Conservation (phyloP, 148 eudicot genomes). For the Vaccinium vitisidaea region DNA sequence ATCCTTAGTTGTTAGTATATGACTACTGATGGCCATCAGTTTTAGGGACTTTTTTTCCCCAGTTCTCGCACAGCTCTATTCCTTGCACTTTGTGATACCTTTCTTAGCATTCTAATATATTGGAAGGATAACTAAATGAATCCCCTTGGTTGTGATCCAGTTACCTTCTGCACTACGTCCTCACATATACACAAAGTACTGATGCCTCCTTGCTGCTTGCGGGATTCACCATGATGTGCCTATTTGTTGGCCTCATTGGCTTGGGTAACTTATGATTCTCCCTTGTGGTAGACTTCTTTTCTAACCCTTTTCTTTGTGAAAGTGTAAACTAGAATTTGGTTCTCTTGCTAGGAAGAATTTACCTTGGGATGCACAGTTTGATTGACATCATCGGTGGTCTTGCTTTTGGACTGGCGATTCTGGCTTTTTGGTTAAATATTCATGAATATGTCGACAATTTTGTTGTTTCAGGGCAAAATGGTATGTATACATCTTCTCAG, state of each 20-base stretch:
- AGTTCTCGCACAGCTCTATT: background rate
- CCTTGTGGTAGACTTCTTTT: background rate
- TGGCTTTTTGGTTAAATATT: slow-evolving; percentile 73
- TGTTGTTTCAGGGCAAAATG: slow-evolving; percentile 78
- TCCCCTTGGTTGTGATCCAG: slow-evolving; percentile 40
- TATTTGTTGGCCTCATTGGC: slow-evolving; percentile 74
- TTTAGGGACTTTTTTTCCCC: background rate
- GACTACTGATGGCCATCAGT: background rate
- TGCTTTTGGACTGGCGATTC: slow-evolving; percentile 58
- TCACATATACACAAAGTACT: slow-evolving; percentile 37
- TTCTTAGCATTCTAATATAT: background rate
- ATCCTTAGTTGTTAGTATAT: background rate
- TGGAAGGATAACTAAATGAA: slow-evolving; percentile 7
- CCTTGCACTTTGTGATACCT: background rate
- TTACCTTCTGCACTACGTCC: slow-evolving; percentile 61
- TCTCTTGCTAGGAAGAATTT: slow-evolving; percentile 76
- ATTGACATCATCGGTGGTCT: slow-evolving; percentile 81
- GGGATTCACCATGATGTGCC: slow-evolving; percentile 52
- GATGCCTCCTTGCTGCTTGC: slow-evolving; percentile 36
- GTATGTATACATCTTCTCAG: slow-evolving; percentile 36
- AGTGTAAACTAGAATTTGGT: slow-evolving; percentile 20
- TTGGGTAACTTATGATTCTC: slow-evolving; percentile 49
- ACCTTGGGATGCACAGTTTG: slow-evolving; percentile 98
- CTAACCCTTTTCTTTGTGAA: slow-evolving; percentile 4
- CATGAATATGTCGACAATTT: slow-evolving; percentile 68